A percentile compares a stretch with the other conserved stretches of the same genome.
phyloP scores from a whole-genome alignment of 768 basidiomycete genomes.

The Rhizopogon rudus region DNA sequence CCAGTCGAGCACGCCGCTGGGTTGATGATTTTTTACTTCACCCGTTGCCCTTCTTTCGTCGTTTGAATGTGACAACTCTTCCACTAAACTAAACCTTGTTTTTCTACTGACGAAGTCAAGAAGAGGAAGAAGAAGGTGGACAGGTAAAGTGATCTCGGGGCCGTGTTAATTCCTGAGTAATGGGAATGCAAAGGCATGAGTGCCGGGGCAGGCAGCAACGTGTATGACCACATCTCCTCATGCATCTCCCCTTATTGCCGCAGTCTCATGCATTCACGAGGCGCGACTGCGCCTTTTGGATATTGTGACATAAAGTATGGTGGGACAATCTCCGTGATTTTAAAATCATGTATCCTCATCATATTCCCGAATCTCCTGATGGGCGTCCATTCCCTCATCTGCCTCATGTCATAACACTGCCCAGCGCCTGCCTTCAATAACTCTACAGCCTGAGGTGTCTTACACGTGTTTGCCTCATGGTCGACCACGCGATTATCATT shows the following conservation, averaged over 20 bases:
- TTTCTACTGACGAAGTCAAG: too few species aligned
- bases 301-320: not conserved
- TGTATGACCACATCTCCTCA: not conserved
- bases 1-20: too few species aligned
- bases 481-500: conserved; percentile 31
- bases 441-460: too few species aligned
- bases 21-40: too few species aligned
- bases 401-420: not conserved
- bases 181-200: not conserved
- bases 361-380: not conserved
- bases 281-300: not conserved
- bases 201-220: not conserved
- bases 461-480: conserved; percentile 28
- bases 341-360: too few species aligned
- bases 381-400: too few species aligned
- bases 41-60: too few species aligned
- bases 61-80: too few species aligned
- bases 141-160: not conserved
- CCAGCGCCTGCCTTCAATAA: not conserved
- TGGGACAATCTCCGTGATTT: too few species aligned
- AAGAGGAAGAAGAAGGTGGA: not conserved
- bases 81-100: too few species aligned
- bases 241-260: not conserved
- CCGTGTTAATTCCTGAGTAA: not conserved
- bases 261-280: not conserved